Base-by-base conservation (phyloP, 176 grass and related monocot species). In the Rhynchospora pubera region DNA sequence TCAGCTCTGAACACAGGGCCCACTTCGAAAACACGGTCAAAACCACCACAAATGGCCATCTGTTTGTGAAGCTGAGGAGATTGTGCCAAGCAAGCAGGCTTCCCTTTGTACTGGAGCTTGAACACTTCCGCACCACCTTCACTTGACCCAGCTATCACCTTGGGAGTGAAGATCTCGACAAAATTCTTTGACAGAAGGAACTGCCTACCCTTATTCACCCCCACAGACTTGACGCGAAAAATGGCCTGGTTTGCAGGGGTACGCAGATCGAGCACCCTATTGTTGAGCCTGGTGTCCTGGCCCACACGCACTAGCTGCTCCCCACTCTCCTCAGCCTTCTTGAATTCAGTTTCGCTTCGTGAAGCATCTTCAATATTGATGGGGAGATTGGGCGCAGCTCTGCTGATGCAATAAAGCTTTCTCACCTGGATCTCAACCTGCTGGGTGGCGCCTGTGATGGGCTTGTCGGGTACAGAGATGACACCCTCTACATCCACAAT, bases 51-150 rank as follows among this genome's bases (percentile, higher is more conserved):
- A 14, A 95, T 87, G 63, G 62, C 84, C 91, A 95, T 99, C 72
- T 99, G 96, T 59, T 99, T 99, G 77, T 81, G 77, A 39, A 99
- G 82, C 19, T 99, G 96, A 65, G 92, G 96, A 55, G 92, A 99
- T 18, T 99, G 96, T 9, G 96, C 90, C 78, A 99, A 85, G 62
- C 96, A 99, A 77, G 96, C 96, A 63, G 91, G 92, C 48, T 95
- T 92, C 1, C 92, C 96, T 83, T 93, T 99, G 84, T 95, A 97
- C 75, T 93, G 80, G 23, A 97, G 78, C 67, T 84, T 98, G 84
- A 98, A 98, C 85, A 98, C 96, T 79, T 92, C 89, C 30, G 96
- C 96, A 79, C 96, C 96, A 21, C 96, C 96, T 87, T 98, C 96
- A 59, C 96, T 98, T 63, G 96, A 91, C 70, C 92, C 96, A 63